A percentile compares a stretch with the other conserved stretches of the same genome.
These are phyloP conservation scores for Theileria orientalis DNA, from an alignment of 169 alveolate genomes.

Conservation along the genomic window DNA sequence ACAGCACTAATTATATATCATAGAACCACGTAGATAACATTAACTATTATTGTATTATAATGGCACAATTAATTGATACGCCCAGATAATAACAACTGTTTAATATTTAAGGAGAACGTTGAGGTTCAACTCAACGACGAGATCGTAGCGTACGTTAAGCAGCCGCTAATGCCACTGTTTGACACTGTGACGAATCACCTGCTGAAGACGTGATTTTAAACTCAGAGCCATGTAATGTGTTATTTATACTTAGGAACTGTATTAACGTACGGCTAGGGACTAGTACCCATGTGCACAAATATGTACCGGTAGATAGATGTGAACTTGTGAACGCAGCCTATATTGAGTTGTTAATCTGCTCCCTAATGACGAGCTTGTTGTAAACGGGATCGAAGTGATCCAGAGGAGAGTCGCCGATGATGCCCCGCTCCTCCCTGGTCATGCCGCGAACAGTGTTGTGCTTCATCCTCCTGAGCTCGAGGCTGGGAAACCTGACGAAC, in stretches of 20 bases:
- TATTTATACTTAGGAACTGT: no score
- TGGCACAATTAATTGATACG: background rate
- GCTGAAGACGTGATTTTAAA: conserved; percentile 1
- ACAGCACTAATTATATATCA: no score
- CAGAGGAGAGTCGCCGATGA: conserved; percentile 52
- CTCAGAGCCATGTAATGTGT: no score
- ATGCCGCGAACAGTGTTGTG: conserved; percentile 41
- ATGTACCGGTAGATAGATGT: no score
- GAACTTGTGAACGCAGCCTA: no score
- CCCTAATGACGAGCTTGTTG: conserved; percentile 32
- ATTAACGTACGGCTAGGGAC: no score
- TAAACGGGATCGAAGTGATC: conserved; percentile 67
- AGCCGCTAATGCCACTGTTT: conserved; percentile 55
- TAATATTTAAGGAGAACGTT: conserved; percentile 34
- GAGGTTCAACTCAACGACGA: conserved; percentile 47
- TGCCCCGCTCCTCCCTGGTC: conserved; percentile 39
- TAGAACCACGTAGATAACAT: background rate
- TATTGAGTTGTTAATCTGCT: conserved; percentile 4
- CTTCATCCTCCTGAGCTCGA: conserved; percentile 52
- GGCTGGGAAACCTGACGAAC: conserved; percentile 44
- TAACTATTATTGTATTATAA: background rate
- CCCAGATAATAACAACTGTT: conserved; percentile 43
- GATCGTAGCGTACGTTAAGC: conserved; percentile 57
- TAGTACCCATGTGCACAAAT: no score
- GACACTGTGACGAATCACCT: conserved; percentile 25